phyloP scores from a whole-genome alignment of 2,329 filamentous ascomycete species.

The Diaporthe nobilis region DNA sequence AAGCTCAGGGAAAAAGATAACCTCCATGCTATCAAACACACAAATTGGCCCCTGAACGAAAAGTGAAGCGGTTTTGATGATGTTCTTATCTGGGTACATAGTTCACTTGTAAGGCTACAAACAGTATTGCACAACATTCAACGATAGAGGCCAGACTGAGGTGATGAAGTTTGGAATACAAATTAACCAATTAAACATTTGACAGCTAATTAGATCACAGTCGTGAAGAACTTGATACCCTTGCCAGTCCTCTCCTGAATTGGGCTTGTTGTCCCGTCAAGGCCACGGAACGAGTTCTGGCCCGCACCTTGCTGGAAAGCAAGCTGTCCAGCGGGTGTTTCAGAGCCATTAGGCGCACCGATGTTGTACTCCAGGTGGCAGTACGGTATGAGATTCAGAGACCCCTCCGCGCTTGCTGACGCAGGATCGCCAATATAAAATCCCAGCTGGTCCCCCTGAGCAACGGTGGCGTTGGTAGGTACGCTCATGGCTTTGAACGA shows the following conservation, averaged over 20 bases:
- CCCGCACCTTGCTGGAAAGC: constrained; percentile 19
- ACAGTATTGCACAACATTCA: no score
- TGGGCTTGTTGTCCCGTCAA: constrained; percentile 9
- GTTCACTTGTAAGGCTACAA: no score
- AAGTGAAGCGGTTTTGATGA: no score
- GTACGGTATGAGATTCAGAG: constrained; percentile 31
- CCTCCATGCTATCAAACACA: not conserved
- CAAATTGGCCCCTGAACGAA: no score
- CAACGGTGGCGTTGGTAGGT: constrained; percentile 16
- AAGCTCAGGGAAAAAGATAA: not conserved
- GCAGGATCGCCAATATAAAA: constrained; percentile 34
- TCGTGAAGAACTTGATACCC: constrained; percentile 37
- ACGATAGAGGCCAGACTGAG: no score
- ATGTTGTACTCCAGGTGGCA: constrained; percentile 37
- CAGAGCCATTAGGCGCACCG: constrained; percentile 2
- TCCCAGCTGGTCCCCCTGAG: constrained; percentile 29
- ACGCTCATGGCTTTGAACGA: constrained; percentile 35
- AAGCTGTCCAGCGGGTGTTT: constrained; percentile 15
- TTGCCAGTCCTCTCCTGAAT: constrained; percentile 12
- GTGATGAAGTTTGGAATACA: no score
- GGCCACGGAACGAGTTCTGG: constrained; percentile 34
- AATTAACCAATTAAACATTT: not conserved
- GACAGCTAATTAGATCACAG: not conserved
- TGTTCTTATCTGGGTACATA: no score
- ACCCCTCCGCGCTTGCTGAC: constrained; percentile 6